Base-by-base conservation (phyloP, 2,329 filamentous ascomycete species). In the Sporothrix sp. region DNA sequence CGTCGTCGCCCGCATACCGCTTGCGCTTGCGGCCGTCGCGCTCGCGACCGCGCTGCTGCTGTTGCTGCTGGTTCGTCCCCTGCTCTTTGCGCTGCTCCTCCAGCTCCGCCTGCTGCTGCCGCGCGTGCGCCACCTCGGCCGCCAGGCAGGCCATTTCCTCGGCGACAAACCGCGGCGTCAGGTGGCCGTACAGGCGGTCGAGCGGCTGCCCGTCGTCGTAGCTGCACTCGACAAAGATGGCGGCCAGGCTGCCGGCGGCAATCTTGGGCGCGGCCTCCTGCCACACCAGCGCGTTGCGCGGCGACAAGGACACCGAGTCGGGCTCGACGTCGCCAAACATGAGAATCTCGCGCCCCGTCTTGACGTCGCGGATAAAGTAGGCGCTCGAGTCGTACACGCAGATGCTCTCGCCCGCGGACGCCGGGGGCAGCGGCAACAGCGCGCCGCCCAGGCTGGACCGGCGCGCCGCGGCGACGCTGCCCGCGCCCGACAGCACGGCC, bases 321-420 rank as follows among this genome's bases (percentile, higher is more conserved):
- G 93, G 89, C 62, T 98, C 93, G 33, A 97, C 87, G 58, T 98
- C 93, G 16, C 93, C 93, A 63, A 96, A 97, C 44, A 98, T 86
- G 53, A 98, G 78, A 3, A 97, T 79, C 66, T 98, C 91, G 28
- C 77, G 76, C 1, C 79, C 77, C 0, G 81, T 85, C 1, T 69
- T 63, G 30, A 83, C 72, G 53, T 93, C 85, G 33, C 87, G 85
- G 57, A 98, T 85, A 66, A 98, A 97, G 66, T 90, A 97, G 0
- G 88, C 91, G 16, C 89, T 93, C 56, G 87, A 95, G 63, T 96
- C 88, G 54, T 87, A 84, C 1, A 89, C 85, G 58, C 84, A 89
- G 30, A 75, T 61, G 16, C 68, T 70, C 51, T 81, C 75, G 46
- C 64, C 65, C n/a, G 65, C 35, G 7, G 50, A 23, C 18, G 35